phyloP scores from a whole-genome alignment of 352 stramenopile genomes.

The Blastocystis sp. region DNA sequence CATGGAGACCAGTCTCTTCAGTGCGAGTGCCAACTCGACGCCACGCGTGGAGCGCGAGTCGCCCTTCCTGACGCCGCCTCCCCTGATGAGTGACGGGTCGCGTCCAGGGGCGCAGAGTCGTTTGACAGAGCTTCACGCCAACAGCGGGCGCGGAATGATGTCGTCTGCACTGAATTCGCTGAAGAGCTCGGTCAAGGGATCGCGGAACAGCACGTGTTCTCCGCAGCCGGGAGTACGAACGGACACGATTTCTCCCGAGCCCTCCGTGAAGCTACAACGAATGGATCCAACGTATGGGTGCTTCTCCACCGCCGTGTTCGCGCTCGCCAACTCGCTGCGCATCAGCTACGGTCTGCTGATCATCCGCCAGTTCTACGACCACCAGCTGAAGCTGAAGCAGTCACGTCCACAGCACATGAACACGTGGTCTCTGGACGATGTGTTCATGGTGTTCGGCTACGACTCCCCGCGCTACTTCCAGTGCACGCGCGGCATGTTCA shows the following conservation, averaged over 20 bases:
- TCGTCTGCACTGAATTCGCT: conserved; percentile 34
- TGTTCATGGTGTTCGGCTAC: conserved; percentile 55
- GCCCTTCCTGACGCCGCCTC: background rate
- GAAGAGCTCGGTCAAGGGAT: background rate
- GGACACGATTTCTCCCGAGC: background rate
- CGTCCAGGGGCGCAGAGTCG: background rate
- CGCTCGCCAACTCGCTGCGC: conserved; percentile 46
- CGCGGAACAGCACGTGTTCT: background rate
- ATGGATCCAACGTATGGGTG: conserved; percentile 47
- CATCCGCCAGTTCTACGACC: conserved; percentile 55
- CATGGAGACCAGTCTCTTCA: conserved; percentile 18
- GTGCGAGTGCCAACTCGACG: background rate
- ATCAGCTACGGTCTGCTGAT: conserved; percentile 47
- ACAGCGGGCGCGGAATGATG: background rate
- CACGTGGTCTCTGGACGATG: conserved; percentile 55
- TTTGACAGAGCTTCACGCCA: background rate
- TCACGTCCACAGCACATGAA: conserved; percentile 35
- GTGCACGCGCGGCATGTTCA: conserved; percentile 53
- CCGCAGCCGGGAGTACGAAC: background rate
- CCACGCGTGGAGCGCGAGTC: background rate
- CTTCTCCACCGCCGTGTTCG: conserved; percentile 40
- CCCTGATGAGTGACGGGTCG: background rate
- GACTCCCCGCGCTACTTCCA: conserved; percentile 49
- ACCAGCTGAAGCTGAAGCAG: conserved; percentile 56
- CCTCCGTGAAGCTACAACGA: background rate